Base-by-base conservation (phyloP, 1,139 yeast species). In the Hyphopichia wangnamkhiaoensis region DNA sequence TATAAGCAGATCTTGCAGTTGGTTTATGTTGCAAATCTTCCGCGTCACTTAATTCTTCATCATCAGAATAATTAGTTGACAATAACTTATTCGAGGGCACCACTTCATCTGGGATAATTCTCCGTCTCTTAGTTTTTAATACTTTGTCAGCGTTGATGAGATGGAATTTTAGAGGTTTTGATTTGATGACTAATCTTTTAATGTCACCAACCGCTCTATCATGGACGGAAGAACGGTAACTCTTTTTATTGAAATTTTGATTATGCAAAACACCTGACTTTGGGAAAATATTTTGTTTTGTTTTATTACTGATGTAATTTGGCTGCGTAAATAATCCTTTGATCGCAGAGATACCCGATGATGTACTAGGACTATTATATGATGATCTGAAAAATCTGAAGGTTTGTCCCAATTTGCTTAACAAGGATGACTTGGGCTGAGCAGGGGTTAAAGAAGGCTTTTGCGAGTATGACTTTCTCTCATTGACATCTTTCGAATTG, bases 81-180 rank as follows among this genome's bases (percentile, higher is more conserved):
- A 56, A 42, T 18, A 53, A 37, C 27, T 47, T 49, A 34, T 47
- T 53, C 20, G 54, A 45, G 37, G 48, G 49, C 8, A 48, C 41
- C 28, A 42, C 47, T 6, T 44, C 43, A 31, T 47, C 56, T 4
- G 60, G 46, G 12, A 64, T 46, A 2, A 67, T 58, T 42, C 68
- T 58, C 47, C 63, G 61, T 40, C 61, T 59, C 39, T 63, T 69
- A 9, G 66, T 43, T 37, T 54, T 59, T 38, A 73, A 55, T 0
- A 73, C 75, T 36, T 63, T 66, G 44, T 72, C 71, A 1, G 76
- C 74, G 47, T 72, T 66, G 31, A 72, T 72, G 35, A 70, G 48
- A 42, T 72, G 76, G 45, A 61, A 72, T 38, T 69, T 70, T 35
- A 62, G 50, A 0, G 77, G 78, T 40, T 69, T 70, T 3, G 74